These are phyloP conservation scores for Fermentozyma sake DNA, from an alignment of 1,139 yeast genomes.

Conservation along the genomic window DNA sequence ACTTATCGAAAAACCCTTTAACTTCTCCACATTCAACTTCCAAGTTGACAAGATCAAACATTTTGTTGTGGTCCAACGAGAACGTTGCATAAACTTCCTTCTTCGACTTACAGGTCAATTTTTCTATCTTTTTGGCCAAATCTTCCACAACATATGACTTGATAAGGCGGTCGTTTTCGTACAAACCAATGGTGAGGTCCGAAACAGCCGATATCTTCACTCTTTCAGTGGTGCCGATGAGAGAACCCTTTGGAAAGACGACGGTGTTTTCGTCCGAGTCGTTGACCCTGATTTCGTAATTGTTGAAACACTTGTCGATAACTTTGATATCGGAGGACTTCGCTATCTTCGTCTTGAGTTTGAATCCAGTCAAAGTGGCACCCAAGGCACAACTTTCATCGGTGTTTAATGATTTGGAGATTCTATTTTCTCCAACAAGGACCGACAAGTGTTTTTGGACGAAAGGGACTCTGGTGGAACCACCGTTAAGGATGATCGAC, in stretches of 20 bases:
- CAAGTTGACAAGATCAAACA: constrained; percentile 41
- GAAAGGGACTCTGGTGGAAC: constrained; percentile 86
- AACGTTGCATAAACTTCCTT: constrained; percentile 40
- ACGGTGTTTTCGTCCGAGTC: constrained; percentile 25
- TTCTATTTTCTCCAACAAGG: constrained; percentile 54
- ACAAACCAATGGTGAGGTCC: constrained; percentile 39
- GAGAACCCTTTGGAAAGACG: constrained; percentile 43
- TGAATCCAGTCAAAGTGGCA: constrained; percentile 75
- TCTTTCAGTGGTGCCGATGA: constrained; percentile 21
- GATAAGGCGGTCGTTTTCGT: constrained; percentile 52
- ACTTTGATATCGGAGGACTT: constrained; percentile 61
- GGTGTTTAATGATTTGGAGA: constrained; percentile 89
- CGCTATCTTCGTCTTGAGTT: constrained; percentile 39
- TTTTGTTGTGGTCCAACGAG: constrained; percentile 44
- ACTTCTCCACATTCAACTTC: constrained; percentile 34
- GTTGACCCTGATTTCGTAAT: constrained; percentile 35
- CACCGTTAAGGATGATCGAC: constrained; percentile 84
- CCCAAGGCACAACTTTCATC: constrained; percentile 96
- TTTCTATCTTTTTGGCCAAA: constrained; percentile 31
- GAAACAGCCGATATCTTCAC: constrained; percentile 31
- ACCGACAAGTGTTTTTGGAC: constrained; percentile 58
- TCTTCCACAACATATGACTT: constrained; percentile 31
- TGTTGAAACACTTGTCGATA: constrained; percentile 49
- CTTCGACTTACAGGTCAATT: constrained; percentile 41
- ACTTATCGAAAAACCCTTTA: constrained; percentile 24